Conservation (phyloP, 2,329 filamentous ascomycete species). For the Cordyceps farinosa region DNA sequence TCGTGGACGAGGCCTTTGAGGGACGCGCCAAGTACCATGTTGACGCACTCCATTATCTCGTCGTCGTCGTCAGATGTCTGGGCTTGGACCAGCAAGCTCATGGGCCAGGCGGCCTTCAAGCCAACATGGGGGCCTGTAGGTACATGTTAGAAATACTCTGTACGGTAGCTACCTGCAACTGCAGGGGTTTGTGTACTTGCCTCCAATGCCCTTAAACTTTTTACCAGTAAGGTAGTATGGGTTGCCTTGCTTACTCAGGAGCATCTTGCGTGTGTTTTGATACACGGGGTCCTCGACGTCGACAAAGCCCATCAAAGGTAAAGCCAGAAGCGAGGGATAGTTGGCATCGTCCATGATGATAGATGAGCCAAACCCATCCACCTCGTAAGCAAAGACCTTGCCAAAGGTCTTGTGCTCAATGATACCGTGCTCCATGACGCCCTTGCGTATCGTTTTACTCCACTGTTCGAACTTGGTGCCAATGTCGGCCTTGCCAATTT, state of each 20-base stretch:
- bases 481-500: conserved; percentile 51
- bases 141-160: not conserved
- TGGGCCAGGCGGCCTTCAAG: conserved; percentile 90
- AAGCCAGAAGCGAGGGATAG: conserved; percentile 72
- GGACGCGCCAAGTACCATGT: conserved; percentile 70
- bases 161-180: not conserved
- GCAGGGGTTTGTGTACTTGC: conserved; percentile 40
- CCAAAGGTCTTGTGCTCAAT: conserved; percentile 72
- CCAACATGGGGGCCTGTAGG: conserved; percentile 64
- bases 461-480: conserved; percentile 55
- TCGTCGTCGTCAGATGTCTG: conserved; percentile 80
- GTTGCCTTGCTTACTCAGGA: conserved; percentile 72
- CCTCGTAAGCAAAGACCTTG: conserved; percentile 80
- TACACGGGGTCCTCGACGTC: conserved; percentile 65
- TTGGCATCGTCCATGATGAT: conserved; percentile 91
- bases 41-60: conserved; percentile 73
- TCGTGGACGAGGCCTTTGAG: conserved; percentile 84
- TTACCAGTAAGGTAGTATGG: conserved; percentile 81
- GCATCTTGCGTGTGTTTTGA: conserved; percentile 74
- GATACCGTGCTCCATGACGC: conserved; percentile 81
- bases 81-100: conserved; percentile 87
- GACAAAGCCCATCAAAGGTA: conserved; percentile 77
- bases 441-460: conserved; percentile 64
- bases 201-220: conserved; percentile 84
- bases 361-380: conserved; percentile 78